A percentile compares a stretch with the other conserved stretches of the same genome.
Conservation (phyloP, 495 filamentous ascomycete species). For the Neurospora pannonica region DNA sequence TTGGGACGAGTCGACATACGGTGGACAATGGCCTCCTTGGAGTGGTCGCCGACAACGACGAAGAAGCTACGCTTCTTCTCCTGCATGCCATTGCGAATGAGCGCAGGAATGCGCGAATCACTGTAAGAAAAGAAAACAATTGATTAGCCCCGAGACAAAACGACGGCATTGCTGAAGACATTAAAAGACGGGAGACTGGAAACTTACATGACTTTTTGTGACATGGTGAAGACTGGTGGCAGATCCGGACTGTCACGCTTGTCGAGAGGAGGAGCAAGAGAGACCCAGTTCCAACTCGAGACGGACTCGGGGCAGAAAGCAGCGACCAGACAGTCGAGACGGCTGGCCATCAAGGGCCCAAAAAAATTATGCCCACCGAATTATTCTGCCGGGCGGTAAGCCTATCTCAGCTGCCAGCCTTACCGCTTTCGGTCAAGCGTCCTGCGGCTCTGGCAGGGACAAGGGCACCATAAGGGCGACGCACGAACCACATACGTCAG, state of each 20-base stretch:
- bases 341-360: neutral
- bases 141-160: neutral
- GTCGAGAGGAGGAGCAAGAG: neutral
- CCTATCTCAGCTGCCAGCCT: neutral
- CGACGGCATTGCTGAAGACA: neutral
- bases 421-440: neutral
- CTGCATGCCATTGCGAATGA: slow-evolving; percentile 91
- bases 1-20: slow-evolving; percentile 12
- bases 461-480: neutral
- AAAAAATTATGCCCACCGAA: neutral
- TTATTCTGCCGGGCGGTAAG: neutral
- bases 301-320: neutral
- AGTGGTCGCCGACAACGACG: slow-evolving; percentile 87
- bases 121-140: slow-evolving; percentile 24
- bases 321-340: neutral
- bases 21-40: slow-evolving; percentile 95
- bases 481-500: neutral
- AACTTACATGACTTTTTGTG: neutral
- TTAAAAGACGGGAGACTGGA: neutral
- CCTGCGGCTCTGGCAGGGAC: neutral
- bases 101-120: slow-evolving; percentile 89
- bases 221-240: neutral
- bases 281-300: neutral
- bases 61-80: slow-evolving; percentile 98
- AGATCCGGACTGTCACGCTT: neutral